Base-by-base conservation (phyloP, 1,139 yeast species). In the Yamadazyma pseudoaaseri region DNA sequence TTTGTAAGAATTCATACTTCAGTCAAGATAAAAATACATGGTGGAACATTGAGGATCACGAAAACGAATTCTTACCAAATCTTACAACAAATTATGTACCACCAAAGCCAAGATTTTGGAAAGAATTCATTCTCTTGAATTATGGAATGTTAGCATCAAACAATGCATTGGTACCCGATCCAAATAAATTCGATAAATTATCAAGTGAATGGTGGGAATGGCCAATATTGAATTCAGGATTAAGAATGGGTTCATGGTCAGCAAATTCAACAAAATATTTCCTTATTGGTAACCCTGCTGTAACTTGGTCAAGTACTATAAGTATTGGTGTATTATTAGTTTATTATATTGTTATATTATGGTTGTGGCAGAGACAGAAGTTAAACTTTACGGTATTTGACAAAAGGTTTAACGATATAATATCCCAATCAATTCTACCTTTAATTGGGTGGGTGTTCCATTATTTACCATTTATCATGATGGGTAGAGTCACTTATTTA, bases 401-500 rank as follows among this genome's bases (percentile, higher is more conserved):
- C 32, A 22, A 11, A 2, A 26, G 21, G 2, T 42, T 39, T 18
- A 40, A 46, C 20, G 21, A 33, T 6, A 11, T 46, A 3, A 37
- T 46, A 10, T 15, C 35, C 23, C 47, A 38, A 34, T 37, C 43
- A 4, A 18, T 45, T 4, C 30, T 46, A 83, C 76, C 98, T 36
- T 79, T 90, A 69, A 63, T 92, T 36, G 98, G 96, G 20, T 94
- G 98, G 98, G 81, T 87, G 44, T 72, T 92, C 59, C 98, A 94
- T 62, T 94, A 72, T 60, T 60, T 82, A 53, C 97, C 99, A 27
- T 92, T 92, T 59, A 77, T 85, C 33, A 71, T 90, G 45, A 92
- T 92, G 98, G 89, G 96, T 17, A 85, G 99, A 71, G 97, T 94
- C 45, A 89, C 96, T 4, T 92, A 94, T 56, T 92, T 92, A 29